Evolutionary conservation across 139 green algal species (phyloP).

Genomic region (Micractinium sp.): DNA sequence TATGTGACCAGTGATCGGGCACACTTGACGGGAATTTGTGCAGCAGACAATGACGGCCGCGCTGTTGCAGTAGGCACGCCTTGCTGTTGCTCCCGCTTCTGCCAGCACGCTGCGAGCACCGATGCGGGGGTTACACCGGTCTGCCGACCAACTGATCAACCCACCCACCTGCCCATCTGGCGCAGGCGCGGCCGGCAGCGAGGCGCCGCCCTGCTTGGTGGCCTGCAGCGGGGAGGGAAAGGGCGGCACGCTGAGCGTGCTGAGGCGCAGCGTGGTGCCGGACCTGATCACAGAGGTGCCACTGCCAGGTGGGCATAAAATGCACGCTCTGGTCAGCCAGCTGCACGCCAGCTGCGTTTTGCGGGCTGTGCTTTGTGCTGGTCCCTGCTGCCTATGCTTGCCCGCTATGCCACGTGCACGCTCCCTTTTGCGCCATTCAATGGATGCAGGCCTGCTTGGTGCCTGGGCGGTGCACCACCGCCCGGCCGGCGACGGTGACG

Average conservation of each 20-base stretch:
- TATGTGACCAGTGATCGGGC: neutral
- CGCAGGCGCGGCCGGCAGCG: neutral
- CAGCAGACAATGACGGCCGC: too few species aligned
- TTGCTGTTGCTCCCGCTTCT: neutral
- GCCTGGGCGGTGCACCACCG: constrained; percentile 82
- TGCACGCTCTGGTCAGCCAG: too few species aligned
- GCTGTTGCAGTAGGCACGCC: too few species aligned
- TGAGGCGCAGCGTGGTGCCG: constrained; percentile 71
- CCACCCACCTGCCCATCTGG: neutral
- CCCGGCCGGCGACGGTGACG: neutral
- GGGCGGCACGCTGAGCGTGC: constrained; percentile 76
- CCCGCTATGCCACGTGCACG: neutral
- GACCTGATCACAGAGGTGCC: constrained; percentile 84
- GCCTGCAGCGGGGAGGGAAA: constrained; percentile 72
- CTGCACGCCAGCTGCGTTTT: neutral
- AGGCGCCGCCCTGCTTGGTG: constrained; percentile 51
- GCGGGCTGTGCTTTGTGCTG: neutral
- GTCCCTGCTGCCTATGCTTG: neutral
- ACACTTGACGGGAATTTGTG: neutral
- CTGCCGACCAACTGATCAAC: neutral
- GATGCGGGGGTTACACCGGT: neutral
- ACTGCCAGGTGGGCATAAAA: constrained; percentile 41
- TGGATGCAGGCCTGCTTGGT: constrained; percentile 46
- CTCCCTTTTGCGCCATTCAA: neutral
- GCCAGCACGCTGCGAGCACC: neutral